These are phyloP conservation scores for Pholiota molesta DNA, from an alignment of 768 basidiomycete species.

Conservation along the genomic window DNA sequence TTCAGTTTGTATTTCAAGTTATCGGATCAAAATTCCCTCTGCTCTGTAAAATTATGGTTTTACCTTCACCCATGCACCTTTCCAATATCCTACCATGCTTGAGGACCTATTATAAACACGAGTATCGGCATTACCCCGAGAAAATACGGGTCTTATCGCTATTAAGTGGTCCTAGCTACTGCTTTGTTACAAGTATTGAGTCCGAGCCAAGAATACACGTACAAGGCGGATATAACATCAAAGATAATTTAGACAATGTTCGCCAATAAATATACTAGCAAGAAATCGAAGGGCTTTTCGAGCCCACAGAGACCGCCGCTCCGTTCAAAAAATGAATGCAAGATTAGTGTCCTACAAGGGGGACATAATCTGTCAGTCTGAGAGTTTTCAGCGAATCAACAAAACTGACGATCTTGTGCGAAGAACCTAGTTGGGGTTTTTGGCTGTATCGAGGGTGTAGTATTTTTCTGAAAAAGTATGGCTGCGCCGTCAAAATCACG, in stretches of 20 bases:
- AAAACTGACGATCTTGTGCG: slow-evolving; percentile 67
- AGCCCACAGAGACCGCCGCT: not conserved
- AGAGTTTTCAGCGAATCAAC: slow-evolving; percentile 8
- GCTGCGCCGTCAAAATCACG: not conserved
- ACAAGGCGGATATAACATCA: not conserved
- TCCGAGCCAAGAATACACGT: not conserved
- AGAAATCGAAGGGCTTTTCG: too few species aligned
- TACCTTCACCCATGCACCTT: too few species aligned
- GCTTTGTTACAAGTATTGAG: not conserved
- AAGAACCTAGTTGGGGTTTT: slow-evolving; percentile 74
- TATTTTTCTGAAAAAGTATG: slow-evolving; percentile 42
- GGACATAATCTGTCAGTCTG: too few species aligned
- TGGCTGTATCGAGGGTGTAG: slow-evolving; percentile 65
- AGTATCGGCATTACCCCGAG: too few species aligned
- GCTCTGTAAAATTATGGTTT: too few species aligned
- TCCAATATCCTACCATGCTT: too few species aligned
- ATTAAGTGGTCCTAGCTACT: too few species aligned
- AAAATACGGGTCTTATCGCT: too few species aligned
- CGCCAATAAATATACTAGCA: too few species aligned
- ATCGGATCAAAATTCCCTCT: too few species aligned
- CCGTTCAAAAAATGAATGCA: slow-evolving; percentile 31
- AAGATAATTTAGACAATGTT: not conserved
- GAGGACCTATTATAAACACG: too few species aligned
- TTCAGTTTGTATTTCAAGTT: too few species aligned
- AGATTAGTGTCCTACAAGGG: slow-evolving; percentile 36